Base-by-base conservation (phyloP, 768 basidiomycete genomes). In the Lanmaoa pseudosensibilis region DNA sequence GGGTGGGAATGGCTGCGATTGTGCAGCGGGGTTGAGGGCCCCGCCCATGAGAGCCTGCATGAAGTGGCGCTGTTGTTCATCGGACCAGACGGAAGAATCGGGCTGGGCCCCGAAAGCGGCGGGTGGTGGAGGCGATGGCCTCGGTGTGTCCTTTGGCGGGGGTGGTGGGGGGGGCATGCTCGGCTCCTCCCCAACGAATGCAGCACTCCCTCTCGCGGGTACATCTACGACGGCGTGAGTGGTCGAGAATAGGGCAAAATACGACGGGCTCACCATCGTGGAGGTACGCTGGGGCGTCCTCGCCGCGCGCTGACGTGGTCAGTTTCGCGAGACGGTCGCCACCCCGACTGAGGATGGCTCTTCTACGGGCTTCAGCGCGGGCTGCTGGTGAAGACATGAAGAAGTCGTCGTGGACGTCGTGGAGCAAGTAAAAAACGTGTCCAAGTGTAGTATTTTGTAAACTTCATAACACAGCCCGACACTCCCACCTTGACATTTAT, bases 261-360 rank as follows among this genome's bases (percentile, higher is more conserved):
- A 52, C 36, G 37, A n/a, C 13, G 47, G n/a, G 52, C 52, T 59
- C 15, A 66, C 85, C 81, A 52, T 81, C 75, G 62, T 79, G 80
- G 50, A 80, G 68, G 64, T 80, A 85, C 12, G 77, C 76, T 5
- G 83, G 75, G 10, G 79, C 83, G 54, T 90, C 87, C 48, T 88
- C 88, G 39, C 84, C 83, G 21, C 90, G 81, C 36, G 87, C 81
- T 4, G 86, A 86, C 3, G 86, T 87, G 5, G 91, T 90, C 43
- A 93, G 80, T 65, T 85, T 91, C 32, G 88, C 85, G 41, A 93
- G 83, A 52, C 90, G 82, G 76, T 91, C 88, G 30, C 76, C 77
- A 15, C 88, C 85, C 51, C 88, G 78, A 59, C 78, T 78, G 21
- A 92, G 81, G 55, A 93, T 92, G 36, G 90, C 90, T 73, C 82